A percentile compares a stretch with the other conserved stretches of the same genome.
Conservation (phyloP, 306 rosid genomes). For the Pachyrhizus erosus region DNA sequence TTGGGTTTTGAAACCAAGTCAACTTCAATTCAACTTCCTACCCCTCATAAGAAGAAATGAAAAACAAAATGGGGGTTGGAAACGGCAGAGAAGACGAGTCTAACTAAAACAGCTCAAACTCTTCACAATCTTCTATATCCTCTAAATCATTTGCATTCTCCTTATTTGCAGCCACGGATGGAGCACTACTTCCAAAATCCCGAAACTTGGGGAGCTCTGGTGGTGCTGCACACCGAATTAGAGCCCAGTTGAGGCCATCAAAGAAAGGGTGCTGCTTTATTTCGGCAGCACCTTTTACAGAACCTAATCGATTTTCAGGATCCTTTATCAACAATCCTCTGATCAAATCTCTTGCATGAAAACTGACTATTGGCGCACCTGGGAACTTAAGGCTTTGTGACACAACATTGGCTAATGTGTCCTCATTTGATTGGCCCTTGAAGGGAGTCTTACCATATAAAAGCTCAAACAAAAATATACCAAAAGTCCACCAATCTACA, state of each 20-base stretch:
- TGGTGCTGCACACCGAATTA: conserved; percentile 87
- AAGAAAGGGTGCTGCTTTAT: conserved; percentile 96
- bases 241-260: conserved; percentile 97
- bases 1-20: conserved; percentile 38
- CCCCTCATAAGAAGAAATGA: conserved; percentile 36
- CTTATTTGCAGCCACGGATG: conserved; percentile 54
- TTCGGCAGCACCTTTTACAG: conserved; percentile 92
- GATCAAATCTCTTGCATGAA: conserved; percentile 90
- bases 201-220: conserved; percentile 83
- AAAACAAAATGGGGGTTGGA: conserved; percentile 15
- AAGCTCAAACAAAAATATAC: conserved; percentile 87
- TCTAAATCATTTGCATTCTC: conserved; percentile 64
- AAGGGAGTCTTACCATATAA: conserved; percentile 95
- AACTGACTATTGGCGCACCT: conserved; percentile 79
- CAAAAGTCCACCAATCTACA: conserved; percentile 99
- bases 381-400: conserved; percentile 92
- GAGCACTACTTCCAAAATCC: conserved; percentile 57
- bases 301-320: conserved; percentile 90
- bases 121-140: conserved; percentile 63
- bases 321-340: conserved; percentile 84
- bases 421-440: conserved; percentile 84
- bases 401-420: conserved; percentile 78
- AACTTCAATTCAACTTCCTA: conserved; percentile 38
- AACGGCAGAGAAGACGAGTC: conserved; percentile 34
- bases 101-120: conserved; percentile 84